These are phyloP conservation scores for Melampsora larici-populina DNA, from an alignment of 1,284 basidiomycete species.

Conservation along the genomic window DNA sequence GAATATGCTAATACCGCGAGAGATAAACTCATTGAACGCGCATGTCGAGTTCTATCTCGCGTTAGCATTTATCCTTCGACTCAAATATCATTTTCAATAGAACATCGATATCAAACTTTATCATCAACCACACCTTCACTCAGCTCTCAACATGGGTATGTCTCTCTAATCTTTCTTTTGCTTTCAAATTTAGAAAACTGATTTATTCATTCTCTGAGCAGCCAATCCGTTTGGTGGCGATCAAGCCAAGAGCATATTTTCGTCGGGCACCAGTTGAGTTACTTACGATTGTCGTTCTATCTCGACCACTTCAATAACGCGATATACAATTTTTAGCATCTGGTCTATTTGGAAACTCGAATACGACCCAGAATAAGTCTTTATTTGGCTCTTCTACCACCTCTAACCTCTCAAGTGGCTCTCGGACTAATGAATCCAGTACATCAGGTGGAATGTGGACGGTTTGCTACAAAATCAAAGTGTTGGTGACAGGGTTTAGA, in stretches of 20 bases:
- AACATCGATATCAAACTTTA: not conserved
- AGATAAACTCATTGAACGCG: not conserved
- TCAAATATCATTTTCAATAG: not conserved
- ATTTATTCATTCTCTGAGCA: not conserved
- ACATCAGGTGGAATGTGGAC: conserved; percentile 81
- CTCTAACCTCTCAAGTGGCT: conserved; percentile 71
- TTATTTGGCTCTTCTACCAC: conserved; percentile 59
- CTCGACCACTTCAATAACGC: no score
- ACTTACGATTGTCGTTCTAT: no score
- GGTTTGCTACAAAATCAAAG: conserved; percentile 65
- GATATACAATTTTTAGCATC: not conserved
- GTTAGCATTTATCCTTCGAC: no score
- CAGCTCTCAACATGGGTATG: not conserved
- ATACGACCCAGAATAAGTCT: not conserved
- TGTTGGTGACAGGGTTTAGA: not conserved
- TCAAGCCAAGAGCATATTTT: not conserved
- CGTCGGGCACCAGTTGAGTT: not conserved
- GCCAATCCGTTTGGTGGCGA: conserved; percentile 3
- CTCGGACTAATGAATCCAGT: conserved; percentile 74
- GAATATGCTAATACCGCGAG: no score
- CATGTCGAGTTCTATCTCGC: no score
- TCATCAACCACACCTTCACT: not conserved
- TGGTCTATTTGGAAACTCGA: not conserved
- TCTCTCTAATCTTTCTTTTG: not conserved
- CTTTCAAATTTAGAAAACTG: not conserved